These are phyloP conservation scores for Punica granatum DNA, from an alignment of 345 rosid genomes.

Conservation along the genomic window DNA sequence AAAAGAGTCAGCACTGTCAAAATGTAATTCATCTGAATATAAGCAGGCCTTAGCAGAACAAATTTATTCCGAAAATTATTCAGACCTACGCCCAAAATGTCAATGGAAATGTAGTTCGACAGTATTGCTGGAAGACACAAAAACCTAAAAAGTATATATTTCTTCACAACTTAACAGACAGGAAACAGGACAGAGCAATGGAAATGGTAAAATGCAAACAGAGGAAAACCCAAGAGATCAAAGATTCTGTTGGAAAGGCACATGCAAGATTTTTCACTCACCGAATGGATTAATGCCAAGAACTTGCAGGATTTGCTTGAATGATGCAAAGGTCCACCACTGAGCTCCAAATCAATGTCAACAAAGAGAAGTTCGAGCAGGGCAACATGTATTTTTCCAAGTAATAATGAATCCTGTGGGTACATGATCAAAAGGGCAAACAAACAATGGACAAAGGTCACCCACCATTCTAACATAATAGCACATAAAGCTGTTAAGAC, in stretches of 20 bases:
- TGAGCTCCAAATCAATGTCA: slow-evolving; percentile 61
- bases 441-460: slow-evolving; percentile 8
- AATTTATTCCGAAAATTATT: background rate
- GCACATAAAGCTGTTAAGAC: background rate
- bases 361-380: slow-evolving; percentile 75
- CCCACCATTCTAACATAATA: background rate
- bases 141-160: too few species aligned
- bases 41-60: background rate
- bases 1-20: background rate
- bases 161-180: too few species aligned
- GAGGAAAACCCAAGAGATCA: too few species aligned
- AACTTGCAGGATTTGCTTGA: slow-evolving; percentile 77
- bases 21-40: too few species aligned
- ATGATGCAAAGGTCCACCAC: slow-evolving; percentile 39
- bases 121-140: background rate
- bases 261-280: slow-evolving; percentile 25
- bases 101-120: background rate
- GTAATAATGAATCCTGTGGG: slow-evolving; percentile 75
- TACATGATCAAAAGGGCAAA: slow-evolving; percentile 12
- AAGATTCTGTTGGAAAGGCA: too few species aligned
- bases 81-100: background rate
- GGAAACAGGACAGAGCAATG: too few species aligned
- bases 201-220: too few species aligned
- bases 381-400: slow-evolving; percentile 83
- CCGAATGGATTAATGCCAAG: slow-evolving; percentile 88